Evolutionary conservation across 2,329 filamentous ascomycete species (phyloP).

Genomic region (Macrophomina phaseolina): DNA sequence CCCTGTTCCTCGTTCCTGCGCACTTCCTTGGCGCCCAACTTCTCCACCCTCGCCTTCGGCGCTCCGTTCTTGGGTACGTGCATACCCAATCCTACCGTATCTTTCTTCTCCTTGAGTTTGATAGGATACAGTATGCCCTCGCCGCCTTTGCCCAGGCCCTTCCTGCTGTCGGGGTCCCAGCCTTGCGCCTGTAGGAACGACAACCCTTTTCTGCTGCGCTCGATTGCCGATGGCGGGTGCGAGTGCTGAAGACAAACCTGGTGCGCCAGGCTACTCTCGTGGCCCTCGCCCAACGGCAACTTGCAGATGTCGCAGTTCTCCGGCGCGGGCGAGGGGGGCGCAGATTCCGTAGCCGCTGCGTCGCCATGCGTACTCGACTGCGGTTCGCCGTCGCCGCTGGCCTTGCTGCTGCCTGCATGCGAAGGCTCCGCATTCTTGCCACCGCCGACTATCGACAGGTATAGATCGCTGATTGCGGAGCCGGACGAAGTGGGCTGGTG

Average conservation of each 20-base stretch:
- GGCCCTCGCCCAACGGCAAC: conserved; percentile 46
- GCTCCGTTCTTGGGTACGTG: conserved; percentile 41
- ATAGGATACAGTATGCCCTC: conserved; percentile 77
- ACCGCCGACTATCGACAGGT: conserved; percentile 42
- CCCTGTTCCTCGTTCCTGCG: conserved; percentile 67
- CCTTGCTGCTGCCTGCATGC: background rate
- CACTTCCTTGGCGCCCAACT: conserved; percentile 55
- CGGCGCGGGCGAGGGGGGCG: conserved; percentile 29
- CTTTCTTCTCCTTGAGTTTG: conserved; percentile 72
- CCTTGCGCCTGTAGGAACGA: conserved; percentile 69
- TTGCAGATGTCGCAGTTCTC: conserved; percentile 45
- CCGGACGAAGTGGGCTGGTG: conserved; percentile 29
- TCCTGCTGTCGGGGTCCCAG: conserved; percentile 75
- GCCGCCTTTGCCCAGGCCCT: conserved; percentile 72
- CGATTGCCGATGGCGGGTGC: conserved; percentile 73
- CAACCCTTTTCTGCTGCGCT: conserved; percentile 73
- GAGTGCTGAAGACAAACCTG: conserved; percentile 73
- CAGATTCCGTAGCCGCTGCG: background rate
- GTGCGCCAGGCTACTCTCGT: conserved; percentile 71
- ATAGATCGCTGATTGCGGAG: conserved; percentile 63
- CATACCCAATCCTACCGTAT: conserved; percentile 75
- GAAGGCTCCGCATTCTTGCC: conserved; percentile 28
- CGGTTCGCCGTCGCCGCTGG: background rate
- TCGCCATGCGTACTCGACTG: background rate
- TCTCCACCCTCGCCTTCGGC: conserved; percentile 41